phyloP scores from a whole-genome alignment of 73 alveolate species.

The Effrenium voratum region DNA sequence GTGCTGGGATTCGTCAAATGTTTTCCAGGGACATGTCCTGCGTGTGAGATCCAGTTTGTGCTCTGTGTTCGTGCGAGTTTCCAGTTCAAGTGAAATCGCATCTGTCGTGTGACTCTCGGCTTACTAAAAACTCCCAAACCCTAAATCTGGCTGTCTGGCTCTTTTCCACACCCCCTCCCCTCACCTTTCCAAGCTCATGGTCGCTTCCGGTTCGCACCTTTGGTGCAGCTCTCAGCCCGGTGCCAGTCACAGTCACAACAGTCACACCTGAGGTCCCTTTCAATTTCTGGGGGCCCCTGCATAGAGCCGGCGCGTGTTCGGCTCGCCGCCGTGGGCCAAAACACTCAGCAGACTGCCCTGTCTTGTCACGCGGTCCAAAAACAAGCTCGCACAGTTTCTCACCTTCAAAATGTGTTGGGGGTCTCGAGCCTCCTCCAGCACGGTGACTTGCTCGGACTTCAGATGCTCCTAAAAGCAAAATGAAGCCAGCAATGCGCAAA shows the following conservation, averaged over 20 bases:
- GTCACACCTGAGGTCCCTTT: neutral
- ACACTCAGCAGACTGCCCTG: slow-evolving; percentile 67
- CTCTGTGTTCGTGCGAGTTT: no score
- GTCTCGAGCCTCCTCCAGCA: slow-evolving; percentile 53
- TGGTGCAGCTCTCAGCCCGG: neutral
- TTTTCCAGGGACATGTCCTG: no score
- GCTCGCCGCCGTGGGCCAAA: slow-evolving; percentile 65
- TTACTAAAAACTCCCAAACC: no score
- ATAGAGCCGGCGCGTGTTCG: slow-evolving; percentile 64
- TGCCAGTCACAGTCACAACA: no score
- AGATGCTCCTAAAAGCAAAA: neutral
- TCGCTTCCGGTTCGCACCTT: neutral
- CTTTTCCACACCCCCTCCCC: neutral
- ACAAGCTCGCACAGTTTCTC: neutral
- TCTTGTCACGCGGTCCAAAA: neutral
- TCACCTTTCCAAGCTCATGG: neutral
- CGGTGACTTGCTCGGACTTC: slow-evolving; percentile 58
- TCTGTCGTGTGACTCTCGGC: no score
- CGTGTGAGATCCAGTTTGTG: no score
- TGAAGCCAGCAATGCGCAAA: no score
- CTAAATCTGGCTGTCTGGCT: no score
- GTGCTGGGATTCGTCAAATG: no score
- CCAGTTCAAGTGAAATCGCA: no score
- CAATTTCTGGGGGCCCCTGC: slow-evolving; percentile 2
- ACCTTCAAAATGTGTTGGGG: neutral